Evolutionary conservation across 768 basidiomycete genomes (phyloP), one percentile per base, ranked within the genome.

Genomic region (Phanerochaete carnosa): DNA sequence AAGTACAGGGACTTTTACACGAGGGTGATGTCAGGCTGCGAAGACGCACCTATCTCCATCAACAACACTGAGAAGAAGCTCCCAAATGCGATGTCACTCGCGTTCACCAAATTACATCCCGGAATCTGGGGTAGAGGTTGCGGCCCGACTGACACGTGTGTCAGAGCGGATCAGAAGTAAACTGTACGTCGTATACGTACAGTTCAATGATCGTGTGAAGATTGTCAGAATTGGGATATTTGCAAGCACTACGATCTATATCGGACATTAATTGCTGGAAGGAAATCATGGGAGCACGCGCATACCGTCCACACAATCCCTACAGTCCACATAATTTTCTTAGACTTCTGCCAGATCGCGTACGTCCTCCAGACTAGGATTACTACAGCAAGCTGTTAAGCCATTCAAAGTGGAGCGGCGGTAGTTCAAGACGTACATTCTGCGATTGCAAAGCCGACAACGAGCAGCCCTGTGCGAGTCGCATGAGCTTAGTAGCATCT

Each of bases 41-140:
- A n/a, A 8, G 29, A 55, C 39, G 16, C 4, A 55, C 54, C 30
- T 35, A 45, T 45, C 39, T 56, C 55, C 37, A 56, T 45, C 25
- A 56, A 29, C 4, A 56, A 23, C 15, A 56, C 39, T 7, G 55
- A 56, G 43, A 56, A 45, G 45, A 46, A 45, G 55, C 55, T 56
- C 7, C 55, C 55, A 26, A 56, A 56, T 15, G 45, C 55, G 55
- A 56, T 56, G 55, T 45, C 29, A 26, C 45, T 46, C 25, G 55
- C 55, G 55, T 30, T 56, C 23, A 56, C 55, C 22, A 56, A 39
- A 39, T 56, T 56, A 29, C 55, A 56, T 13, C 55, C 55, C 11
- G 55, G 39, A 16, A 56, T 56, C 28, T 6, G 8, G 9, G 55
- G 37, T 8, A 56, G 26, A 2, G 55, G 55, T 25, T 25, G 55